Base-by-base conservation (phyloP, 2,329 filamentous ascomycete species). In the Ophiostoma ulmi region DNA sequence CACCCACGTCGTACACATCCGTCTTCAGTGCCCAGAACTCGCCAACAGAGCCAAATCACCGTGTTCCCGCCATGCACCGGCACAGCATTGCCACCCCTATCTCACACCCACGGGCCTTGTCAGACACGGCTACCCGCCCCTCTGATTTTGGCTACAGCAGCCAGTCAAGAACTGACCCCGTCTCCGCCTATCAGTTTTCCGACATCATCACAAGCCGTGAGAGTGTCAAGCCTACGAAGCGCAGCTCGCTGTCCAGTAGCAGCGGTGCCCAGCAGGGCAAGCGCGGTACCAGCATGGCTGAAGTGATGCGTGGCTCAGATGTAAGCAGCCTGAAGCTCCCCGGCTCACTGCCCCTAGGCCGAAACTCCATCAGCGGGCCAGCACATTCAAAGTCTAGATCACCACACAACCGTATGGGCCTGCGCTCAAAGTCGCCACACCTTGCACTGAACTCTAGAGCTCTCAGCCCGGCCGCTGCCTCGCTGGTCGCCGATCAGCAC, bases 151-250 rank as follows among this genome's bases (percentile, higher is more conserved):
- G 80, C 80, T 67, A n/a, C 1, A 26, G 44, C 11, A 39, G 68
- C 39, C 35, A 14, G 11, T 69, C 70, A 2, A 72, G 72, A 75
- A 69, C 71, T 68, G 81, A 88, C 73, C 82, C 81, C 3, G 85
- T 83, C 3, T 79, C 83, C 44, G 83, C 83, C 64, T 90, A 90
- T 77, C 87, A 88, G 75, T 90, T 90, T 75, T 83, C 84, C 22
- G 86, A 84, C 74, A 89, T 86, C 72, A 78, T 86, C 68, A 84
- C 85, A 20, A 84, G 80, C 73, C 83, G 84, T 73, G 78, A 81
- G n/a, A 84, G 8, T 65, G 35, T n/a, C 8, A 65, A 65, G 82
- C 55, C 83, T 82, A 82, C 84, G n/a, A 87, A 86, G 77, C 80
- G 86, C 70, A 55, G 67, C 31, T 64, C 39, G 8, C 39, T 70